These are phyloP conservation scores for Gossypium ekmanianum DNA, from an alignment of 345 rosid genomes.

Conservation along the genomic window DNA sequence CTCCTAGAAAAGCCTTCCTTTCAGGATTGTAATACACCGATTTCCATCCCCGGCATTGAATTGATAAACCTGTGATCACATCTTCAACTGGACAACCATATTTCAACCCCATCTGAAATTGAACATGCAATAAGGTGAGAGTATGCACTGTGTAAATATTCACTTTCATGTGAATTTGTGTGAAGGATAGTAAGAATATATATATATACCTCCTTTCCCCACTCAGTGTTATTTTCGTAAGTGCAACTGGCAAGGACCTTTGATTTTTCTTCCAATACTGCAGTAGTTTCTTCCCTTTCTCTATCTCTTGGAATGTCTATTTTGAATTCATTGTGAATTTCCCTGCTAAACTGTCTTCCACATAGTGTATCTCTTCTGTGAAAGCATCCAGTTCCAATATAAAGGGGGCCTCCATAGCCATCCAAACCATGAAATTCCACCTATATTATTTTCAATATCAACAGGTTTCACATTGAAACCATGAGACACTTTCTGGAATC, in stretches of 20 bases:
- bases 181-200: background rate
- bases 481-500: background rate
- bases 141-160: background rate
- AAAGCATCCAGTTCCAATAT: slow-evolving; percentile 73
- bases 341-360: slow-evolving; percentile 26
- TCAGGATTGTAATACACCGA: slow-evolving; percentile 54
- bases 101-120: slow-evolving; percentile 61
- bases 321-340: background rate
- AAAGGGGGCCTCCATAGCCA: slow-evolving; percentile 65
- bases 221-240: slow-evolving; percentile 48
- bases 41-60: slow-evolving; percentile 72
- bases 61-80: slow-evolving; percentile 71
- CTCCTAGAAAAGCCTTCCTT: slow-evolving; percentile 57
- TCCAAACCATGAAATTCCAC: slow-evolving; percentile 61
- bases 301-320: background rate
- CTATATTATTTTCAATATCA: slow-evolving; percentile 23
- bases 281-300: background rate
- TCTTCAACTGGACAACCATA: slow-evolving; percentile 88
- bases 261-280: slow-evolving; percentile 29
- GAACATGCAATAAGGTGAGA: background rate
- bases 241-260: slow-evolving; percentile 55
- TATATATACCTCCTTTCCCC: slow-evolving; percentile 68
- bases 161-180: background rate
- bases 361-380: slow-evolving; percentile 69
- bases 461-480: background rate